phyloP scores from a whole-genome alignment of 176 grass and related monocot genomes.

The Avena insularis region DNA sequence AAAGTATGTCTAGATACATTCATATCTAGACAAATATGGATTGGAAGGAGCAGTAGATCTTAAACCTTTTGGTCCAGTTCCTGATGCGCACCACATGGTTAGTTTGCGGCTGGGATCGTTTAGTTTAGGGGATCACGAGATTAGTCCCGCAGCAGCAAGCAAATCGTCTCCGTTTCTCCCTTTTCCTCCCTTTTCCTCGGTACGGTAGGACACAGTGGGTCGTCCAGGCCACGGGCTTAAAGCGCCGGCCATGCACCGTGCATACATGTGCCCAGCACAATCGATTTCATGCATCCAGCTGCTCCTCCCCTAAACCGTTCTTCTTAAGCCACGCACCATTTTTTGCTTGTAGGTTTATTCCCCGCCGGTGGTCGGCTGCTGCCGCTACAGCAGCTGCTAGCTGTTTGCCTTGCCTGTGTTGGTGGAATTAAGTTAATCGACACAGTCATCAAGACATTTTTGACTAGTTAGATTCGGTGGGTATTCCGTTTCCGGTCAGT shows the following conservation, averaged over 20 bases:
- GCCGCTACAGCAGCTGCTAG: not conserved
- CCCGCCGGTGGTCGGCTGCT: slow-evolving; percentile 17
- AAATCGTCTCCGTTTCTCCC: not conserved
- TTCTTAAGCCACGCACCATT: too few species aligned
- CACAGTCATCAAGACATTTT: not conserved
- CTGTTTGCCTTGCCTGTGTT: not conserved
- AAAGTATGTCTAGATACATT: too few species aligned
- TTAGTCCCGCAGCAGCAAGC: not conserved
- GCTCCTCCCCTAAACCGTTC: not conserved
- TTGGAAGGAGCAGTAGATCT: not conserved
- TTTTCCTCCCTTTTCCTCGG: too few species aligned
- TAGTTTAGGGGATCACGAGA: not conserved
- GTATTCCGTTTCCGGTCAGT: not conserved
- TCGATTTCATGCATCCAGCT: slow-evolving; percentile 25
- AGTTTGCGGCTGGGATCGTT: slow-evolving; percentile 1
- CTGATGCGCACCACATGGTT: slow-evolving; percentile 32
- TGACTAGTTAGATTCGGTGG: too few species aligned
- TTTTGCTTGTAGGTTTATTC: too few species aligned
- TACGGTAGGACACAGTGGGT: too few species aligned
- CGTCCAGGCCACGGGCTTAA: not conserved
- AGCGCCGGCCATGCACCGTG: slow-evolving; percentile 20
- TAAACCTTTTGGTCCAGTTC: not conserved
- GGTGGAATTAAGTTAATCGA: not conserved
- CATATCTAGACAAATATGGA: too few species aligned
- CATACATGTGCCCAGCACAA: slow-evolving; percentile 26